Base-by-base conservation (phyloP, 73 alveolate genomes). In the Paramecium biaurelia region DNA sequence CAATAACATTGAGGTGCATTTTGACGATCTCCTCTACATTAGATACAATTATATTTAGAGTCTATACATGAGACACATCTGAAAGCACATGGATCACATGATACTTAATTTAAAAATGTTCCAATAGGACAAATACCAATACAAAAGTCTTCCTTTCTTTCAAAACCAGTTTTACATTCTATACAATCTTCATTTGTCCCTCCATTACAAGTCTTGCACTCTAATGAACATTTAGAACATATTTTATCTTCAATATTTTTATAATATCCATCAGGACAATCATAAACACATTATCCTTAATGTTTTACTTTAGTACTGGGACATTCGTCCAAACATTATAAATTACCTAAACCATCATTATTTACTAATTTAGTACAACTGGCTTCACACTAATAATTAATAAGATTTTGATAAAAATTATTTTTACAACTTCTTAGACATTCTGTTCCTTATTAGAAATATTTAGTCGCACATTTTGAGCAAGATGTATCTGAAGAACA, bases 261-360 rank as follows among this genome's bases (percentile, higher is more conserved):
- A 34, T 67, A 67, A 67, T 67, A 67, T 24, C 85, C 85, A 67
- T 67, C 85, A 30, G 85, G 85, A 34, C 85, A 67, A 20, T 67
- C 41, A 34, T 67, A 67, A 7, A 24, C 5, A 23, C 85, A 67
- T 67, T 28, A 15, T 1, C 47, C 47, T 67, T 24, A 20, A 67
- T 23, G 24, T 34, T 32, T 32, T 24, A 30, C 41, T 23, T 67
- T 67, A 30, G 47, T 34, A 67, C 14, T 34, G 24, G 85, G 85
- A 7, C 85, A 67, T 67, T 28, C 23, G 2, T 67, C 47, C 7
- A 67, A 28, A 20, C 85, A 67, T 32, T 28, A 67, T 24, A 30
- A 30, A 34, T 67, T 67, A 14, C 85, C 85, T 32, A 67, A 34
- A 12, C 85, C 85, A 67, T 67, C 85, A 34, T 34, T 24, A n/a